A percentile compares a stretch with the other conserved stretches of the same genome.
These are phyloP conservation scores for Marchantia paleacea DNA, from an alignment of 225 moss, liverwort and hornwort genomes.

Conservation along the genomic window DNA sequence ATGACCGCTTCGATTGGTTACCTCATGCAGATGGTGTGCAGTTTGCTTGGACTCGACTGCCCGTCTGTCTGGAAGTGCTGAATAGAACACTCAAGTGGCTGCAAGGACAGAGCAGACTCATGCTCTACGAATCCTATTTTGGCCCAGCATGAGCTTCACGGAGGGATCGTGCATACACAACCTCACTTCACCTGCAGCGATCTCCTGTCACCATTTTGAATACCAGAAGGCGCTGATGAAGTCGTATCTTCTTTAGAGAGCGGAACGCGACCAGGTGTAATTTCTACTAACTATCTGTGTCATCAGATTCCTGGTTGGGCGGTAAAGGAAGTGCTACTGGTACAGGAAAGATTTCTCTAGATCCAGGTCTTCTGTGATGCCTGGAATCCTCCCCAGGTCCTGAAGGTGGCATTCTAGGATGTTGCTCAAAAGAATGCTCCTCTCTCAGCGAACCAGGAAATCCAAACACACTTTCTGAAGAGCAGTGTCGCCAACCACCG, in stretches of 20 bases:
- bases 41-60: background rate
- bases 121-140: background rate
- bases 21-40: background rate
- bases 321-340: slow-evolving; percentile 26
- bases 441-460: slow-evolving; percentile 42
- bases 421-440: slow-evolving; percentile 35
- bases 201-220: background rate
- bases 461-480: slow-evolving; percentile 43
- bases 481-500: slow-evolving; percentile 75
- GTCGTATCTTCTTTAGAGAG: background rate
- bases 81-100: background rate
- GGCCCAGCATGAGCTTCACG: background rate
- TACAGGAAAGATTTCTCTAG: slow-evolving; percentile 48
- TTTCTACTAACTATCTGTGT: slow-evolving; percentile 22
- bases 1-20: background rate
- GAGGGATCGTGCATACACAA: background rate
- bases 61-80: background rate
- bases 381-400: slow-evolving; percentile 30
- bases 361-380: slow-evolving; percentile 31
- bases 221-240: background rate
- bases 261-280: background rate
- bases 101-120: background rate
- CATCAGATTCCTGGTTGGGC: slow-evolving; percentile 31
- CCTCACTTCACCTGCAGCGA: background rate
- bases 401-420: slow-evolving; percentile 4